Evolutionary conservation across 805 yeast species (phyloP), one percentile per base, ranked within the genome.

Genomic region (Teunomyces stri): DNA sequence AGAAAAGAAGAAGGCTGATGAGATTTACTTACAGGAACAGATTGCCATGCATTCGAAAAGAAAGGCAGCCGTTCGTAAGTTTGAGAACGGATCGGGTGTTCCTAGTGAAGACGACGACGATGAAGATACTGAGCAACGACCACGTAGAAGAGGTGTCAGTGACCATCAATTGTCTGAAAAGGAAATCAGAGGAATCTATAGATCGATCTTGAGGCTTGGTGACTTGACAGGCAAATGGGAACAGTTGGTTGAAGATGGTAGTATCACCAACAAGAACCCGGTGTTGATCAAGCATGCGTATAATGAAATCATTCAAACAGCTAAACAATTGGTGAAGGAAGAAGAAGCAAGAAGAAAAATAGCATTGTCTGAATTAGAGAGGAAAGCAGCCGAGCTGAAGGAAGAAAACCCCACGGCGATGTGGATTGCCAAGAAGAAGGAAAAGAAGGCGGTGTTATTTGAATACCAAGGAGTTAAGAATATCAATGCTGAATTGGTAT

Each of bases 401-500:
- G 77, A 70, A 33, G 56, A 69, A 47, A 81, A 74, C 48, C 78
- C 82, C 18, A 68, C 75, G 48, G 75, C 84, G 0, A 65, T 75
- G 42, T 76, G 84, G 78, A 65, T 81, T 31, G 75, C 81, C 38
- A 85, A 86, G 60, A 81, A 85, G 65, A 86, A 84, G 61, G 97
- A 91, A 59, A 87, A 89, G 67, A 89, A 87, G 66, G 97, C 97
- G 0, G 85, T 90, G 13, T 68, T 92, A 42, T 91, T 94, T 65
- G 96, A 89, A 54, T 90, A 85, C 65, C 84, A 84, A 50, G 92
- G 90, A 36, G 96, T 91, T 39, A 87, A 88, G 65, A 85, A 85
- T 53, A 70, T 94, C 57, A 94, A 94, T 68, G 98, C 99, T 0
- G 99, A 94, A 64, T 73, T 89, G 43, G 78, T 94, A 13, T 55